These are phyloP conservation scores for Phytophthora podocarpi DNA, from an alignment of 352 stramenopile species.

Conservation along the genomic window DNA sequence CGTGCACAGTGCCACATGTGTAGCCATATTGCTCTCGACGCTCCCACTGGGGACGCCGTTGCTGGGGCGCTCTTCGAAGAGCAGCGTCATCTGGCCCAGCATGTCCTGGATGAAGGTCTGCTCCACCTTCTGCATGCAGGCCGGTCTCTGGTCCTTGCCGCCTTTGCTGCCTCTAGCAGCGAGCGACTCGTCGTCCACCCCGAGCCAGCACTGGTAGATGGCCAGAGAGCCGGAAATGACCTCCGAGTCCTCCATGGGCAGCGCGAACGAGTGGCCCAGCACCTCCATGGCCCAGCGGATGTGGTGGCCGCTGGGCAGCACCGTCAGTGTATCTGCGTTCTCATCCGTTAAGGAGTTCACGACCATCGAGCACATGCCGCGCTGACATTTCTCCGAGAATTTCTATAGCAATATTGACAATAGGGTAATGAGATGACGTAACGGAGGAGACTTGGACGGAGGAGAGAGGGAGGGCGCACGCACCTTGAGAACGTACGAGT, in stretches of 20 bases:
- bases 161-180: constrained; percentile 14
- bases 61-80: constrained; percentile 79
- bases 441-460: too few relatives aligned
- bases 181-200: constrained; percentile 45
- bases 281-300: constrained; percentile 89
- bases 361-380: constrained; percentile 84
- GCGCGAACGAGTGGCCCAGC: constrained; percentile 82
- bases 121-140: constrained; percentile 84
- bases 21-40: constrained; percentile 47
- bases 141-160: constrained; percentile 57
- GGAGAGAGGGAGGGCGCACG: not conserved
- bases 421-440: too few relatives aligned
- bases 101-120: constrained; percentile 89
- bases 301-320: constrained; percentile 75
- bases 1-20: constrained; percentile 76
- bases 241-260: constrained; percentile 86
- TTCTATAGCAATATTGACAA: constrained; percentile 42
- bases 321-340: constrained; percentile 46
- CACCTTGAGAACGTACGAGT: constrained; percentile 86
- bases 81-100: constrained; percentile 86
- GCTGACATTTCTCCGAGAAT: constrained; percentile 90
- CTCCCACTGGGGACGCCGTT: constrained; percentile 22
- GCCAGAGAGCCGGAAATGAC: constrained; percentile 76
- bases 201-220: constrained; percentile 87
- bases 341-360: constrained; percentile 70